Base-by-base conservation (phyloP, 2,329 filamentous ascomycete genomes). In the Aureobasidium sp. region DNA sequence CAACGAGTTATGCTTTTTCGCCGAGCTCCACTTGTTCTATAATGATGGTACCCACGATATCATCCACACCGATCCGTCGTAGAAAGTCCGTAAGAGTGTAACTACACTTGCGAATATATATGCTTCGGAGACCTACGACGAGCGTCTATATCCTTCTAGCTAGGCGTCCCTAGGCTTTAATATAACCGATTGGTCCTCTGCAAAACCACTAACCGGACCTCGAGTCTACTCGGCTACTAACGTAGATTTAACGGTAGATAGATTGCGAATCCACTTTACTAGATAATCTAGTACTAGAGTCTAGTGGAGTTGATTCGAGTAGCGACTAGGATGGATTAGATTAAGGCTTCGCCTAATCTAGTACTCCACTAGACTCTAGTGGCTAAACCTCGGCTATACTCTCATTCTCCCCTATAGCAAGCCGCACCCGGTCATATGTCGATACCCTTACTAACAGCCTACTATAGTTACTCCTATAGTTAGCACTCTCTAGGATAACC, bases 1-100 rank as follows among this genome's bases (percentile, higher is more conserved):
- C 3, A 74, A 75, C 51, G 74, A 75, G 60, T 61, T 75, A 2
- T 75, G 74, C 62, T 75, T 75, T 67, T 75, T 75, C 57, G 70
- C 70, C 1, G 73, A 75, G 60, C 55, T 75, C 1, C 74, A 75
- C 46, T 60, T 72, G 10, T 71, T 73, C 64, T 74, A 73, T 47
- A 68, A 70, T 9, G 73, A 74, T 54, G 73, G 73, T 3, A 69
- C 63, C 3, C 70, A 70, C 25, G 70, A 75, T 49, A 67, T 65
- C 10, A 67, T 75, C 43, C 72, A 70, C 31, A 72, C 73, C 0
- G 72, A 73, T 19, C 71, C 71, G 1, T 69, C 68, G n/a, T 75
- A 73, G 73, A 71, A 68, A 33, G 63, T 72, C 15, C 67, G 70
- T 11, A 74, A 72, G 61, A 75, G 73, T 45, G 74, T 73, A 8